These are phyloP conservation scores for Pyrus betulifolia DNA, from an alignment of 306 rosid genomes.

Conservation along the genomic window DNA sequence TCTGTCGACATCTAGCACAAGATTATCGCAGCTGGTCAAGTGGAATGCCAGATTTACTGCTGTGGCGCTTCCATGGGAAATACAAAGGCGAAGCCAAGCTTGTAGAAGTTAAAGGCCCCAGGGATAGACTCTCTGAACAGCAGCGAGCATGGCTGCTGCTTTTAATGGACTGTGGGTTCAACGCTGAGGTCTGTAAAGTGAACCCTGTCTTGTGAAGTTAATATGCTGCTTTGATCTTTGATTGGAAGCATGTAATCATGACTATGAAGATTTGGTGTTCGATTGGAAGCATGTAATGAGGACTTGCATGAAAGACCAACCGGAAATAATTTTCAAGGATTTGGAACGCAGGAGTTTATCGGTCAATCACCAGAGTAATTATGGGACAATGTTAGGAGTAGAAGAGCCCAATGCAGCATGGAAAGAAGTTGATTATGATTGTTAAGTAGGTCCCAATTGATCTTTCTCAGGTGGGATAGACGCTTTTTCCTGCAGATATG, in stretches of 20 bases:
- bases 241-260: not conserved
- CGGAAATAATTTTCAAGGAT: not conserved
- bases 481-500: too few relatives aligned
- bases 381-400: not conserved
- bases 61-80: conserved; percentile 78
- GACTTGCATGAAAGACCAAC: not conserved
- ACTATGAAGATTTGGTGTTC: too few relatives aligned
- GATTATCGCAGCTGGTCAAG: conserved; percentile 88
- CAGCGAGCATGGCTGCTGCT: conserved; percentile 89
- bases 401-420: not conserved
- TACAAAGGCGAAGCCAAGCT: conserved; percentile 87
- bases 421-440: not conserved
- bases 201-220: conserved; percentile 29
- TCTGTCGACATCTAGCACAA: conserved; percentile 73
- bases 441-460: not conserved
- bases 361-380: not conserved
- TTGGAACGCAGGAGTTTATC: not conserved
- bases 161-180: conserved; percentile 79
- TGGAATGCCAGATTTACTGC: conserved; percentile 92
- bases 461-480: not conserved
- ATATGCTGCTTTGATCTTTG: not conserved
- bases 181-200: conserved; percentile 75
- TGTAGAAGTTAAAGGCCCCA: conserved; percentile 95
- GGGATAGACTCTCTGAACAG: conserved; percentile 88
- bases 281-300: not conserved